Base-by-base conservation (phyloP, 176 grass and related monocot species). In the Musa schizocarpa region DNA sequence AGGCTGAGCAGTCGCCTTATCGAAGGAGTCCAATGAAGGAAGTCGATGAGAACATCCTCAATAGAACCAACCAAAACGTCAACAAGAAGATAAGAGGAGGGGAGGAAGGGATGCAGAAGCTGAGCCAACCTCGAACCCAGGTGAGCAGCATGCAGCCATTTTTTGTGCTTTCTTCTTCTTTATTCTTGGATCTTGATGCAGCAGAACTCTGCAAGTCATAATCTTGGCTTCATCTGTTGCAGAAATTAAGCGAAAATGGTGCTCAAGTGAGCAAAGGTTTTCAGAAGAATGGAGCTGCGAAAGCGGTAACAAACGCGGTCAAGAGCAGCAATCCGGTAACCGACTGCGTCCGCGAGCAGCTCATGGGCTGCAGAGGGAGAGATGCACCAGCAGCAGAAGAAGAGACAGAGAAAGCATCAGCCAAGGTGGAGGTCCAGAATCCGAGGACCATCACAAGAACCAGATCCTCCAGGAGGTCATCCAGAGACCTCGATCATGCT, bases 11-110 rank as follows among this genome's bases (percentile, higher is more conserved):
- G 6, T 93, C 93, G 9, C 90, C 90, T 1, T 83, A 75, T 52
- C 75, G 86, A 8, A 84, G 93, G 76, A 93, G 85, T 59, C 93
- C 93, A 12, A 90, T 97, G 90, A n/a, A 86, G 1, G 90, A 97
- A 74, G 76, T 97, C 43, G 87, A 97, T 27, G 87, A 88, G 71
- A 97, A 97, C 64, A 12, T 76, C 0, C 75, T 85, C 34, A 57
- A 5, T 2, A 74, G 51, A 74, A 23, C 13, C 9, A 25, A 74
- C 53, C 72, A 74, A 23, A 52, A 69, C 3, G 67, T 3, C 26
- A 50, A 9, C 69, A n/a, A 87, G 49, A 97, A 97, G 89, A 53
- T 19, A 19, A 57, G 27, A 59, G 52, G 49, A 21, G 23, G 52
- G n/a, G 55, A 64, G 9, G 68, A 73, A 17, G 78, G 43, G 43